These are phyloP conservation scores for Oryza rufipogon DNA, from an alignment of 176 grass and related monocot genomes.

Conservation along the genomic window DNA sequence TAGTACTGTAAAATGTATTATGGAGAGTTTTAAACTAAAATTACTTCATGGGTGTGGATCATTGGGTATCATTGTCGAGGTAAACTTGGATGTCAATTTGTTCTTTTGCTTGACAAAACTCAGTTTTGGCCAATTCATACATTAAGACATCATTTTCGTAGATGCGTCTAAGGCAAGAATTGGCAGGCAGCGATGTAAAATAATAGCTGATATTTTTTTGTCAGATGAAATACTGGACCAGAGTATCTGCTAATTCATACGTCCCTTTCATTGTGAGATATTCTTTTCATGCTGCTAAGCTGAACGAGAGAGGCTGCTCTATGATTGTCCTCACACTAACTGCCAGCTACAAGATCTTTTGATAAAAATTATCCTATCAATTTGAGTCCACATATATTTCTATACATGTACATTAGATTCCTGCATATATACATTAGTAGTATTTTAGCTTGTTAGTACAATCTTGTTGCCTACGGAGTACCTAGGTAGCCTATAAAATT, in stretches of 20 bases:
- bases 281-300: conserved; percentile 14
- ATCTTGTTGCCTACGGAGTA: conserved; percentile 16
- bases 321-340: conserved; percentile 36
- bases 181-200: conserved; percentile 5
- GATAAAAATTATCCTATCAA: background rate
- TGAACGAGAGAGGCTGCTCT: conserved; percentile 25
- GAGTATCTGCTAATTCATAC: background rate
- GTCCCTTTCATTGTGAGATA: conserved; percentile 28
- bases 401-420: conserved; percentile 20
- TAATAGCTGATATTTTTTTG: background rate
- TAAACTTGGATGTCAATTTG: background rate
- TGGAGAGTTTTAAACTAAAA: conserved; percentile 7
- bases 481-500: background rate
- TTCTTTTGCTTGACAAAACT: conserved; percentile 9
- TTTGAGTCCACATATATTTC: conserved; percentile 26
- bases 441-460: conserved; percentile 3
- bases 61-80: conserved; percentile 2
- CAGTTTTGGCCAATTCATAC: background rate
- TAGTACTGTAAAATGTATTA: background rate
- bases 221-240: background rate
- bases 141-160: conserved; percentile 19
- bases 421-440: background rate
- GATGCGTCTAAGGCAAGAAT: conserved; percentile 27
- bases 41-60: background rate
- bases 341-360: conserved; percentile 25